These are phyloP conservation scores for Chenopodium berlandieri DNA, from an alignment of 148 eudicot genomes.

Conservation along the genomic window DNA sequence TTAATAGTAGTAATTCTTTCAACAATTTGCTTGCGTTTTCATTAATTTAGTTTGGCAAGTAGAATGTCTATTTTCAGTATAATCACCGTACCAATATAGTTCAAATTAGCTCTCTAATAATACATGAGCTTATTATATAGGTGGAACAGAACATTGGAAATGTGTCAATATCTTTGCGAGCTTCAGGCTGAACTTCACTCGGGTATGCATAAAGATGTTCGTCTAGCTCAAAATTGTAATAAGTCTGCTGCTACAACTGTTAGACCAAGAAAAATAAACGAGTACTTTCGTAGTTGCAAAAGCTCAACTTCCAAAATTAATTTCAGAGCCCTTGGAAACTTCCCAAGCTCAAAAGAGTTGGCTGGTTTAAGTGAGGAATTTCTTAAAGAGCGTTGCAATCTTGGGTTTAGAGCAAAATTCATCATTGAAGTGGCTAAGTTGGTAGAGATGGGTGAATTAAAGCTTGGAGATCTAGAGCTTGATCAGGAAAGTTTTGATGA, in stretches of 20 bases:
- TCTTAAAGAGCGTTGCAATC: slow-evolving; percentile 18
- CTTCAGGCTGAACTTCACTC: slow-evolving; percentile 24
- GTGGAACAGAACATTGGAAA: slow-evolving; percentile 36
- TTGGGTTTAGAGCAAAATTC: slow-evolving; percentile 35
- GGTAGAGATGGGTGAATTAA: slow-evolving; percentile 1
- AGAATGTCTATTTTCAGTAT: no score
- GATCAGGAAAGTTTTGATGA: background rate
- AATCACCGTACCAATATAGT: no score
- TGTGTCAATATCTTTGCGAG: slow-evolving; percentile 42
- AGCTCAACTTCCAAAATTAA: background rate
- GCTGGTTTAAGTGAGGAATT: slow-evolving; percentile 2
- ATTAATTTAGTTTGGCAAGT: no score
- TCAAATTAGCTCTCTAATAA: no score
- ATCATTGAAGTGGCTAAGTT: no score
- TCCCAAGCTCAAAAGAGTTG: slow-evolving; percentile 29
- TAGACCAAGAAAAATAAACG: background rate
- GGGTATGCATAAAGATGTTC: background rate
- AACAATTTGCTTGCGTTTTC: no score
- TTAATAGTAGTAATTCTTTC: background rate
- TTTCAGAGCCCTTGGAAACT: slow-evolving; percentile 16
- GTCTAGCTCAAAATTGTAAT: no score
- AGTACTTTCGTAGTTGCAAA: slow-evolving; percentile 9
- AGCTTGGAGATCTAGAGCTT: background rate
- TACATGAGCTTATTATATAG: slow-evolving; percentile 12
- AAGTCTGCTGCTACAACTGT: no score